Conservation (phyloP, 768 basidiomycete species). For the Strobilomyces dryophilus region DNA sequence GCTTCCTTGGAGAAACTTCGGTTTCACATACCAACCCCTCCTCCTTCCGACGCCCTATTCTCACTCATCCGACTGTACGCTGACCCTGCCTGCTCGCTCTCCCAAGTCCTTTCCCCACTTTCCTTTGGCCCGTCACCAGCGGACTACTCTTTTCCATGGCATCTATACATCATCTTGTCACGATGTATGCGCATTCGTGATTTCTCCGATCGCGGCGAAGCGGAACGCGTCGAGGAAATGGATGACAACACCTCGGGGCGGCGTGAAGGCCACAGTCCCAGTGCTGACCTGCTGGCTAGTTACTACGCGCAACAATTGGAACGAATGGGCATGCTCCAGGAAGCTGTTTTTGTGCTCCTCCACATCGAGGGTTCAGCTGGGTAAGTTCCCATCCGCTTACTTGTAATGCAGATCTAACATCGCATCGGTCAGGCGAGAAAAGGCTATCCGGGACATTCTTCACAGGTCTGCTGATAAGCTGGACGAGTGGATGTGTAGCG, state of each 20-base stretch:
- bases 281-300: constrained; percentile 77
- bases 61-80: constrained; percentile 76
- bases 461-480: constrained; percentile 60
- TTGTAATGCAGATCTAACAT: constrained; percentile 5
- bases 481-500: constrained; percentile 71
- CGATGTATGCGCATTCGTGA: constrained; percentile 80
- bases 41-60: constrained; percentile 69
- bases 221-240: constrained; percentile 33
- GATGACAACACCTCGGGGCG: constrained; percentile 41
- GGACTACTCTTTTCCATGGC: constrained; percentile 90
- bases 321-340: constrained; percentile 71
- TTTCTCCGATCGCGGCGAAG: constrained; percentile 74
- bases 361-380: constrained; percentile 79
- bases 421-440: constrained; percentile 61
- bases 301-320: constrained; percentile 89
- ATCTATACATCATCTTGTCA: constrained; percentile 84
- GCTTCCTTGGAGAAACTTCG: constrained; percentile 20
- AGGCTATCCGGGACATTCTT: constrained; percentile 78
- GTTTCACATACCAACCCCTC: constrained; percentile 43
- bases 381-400: constrained; percentile 41
- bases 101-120: constrained; percentile 62
- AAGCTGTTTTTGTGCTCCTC: constrained; percentile 84
- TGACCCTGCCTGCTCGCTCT: constrained; percentile 67
- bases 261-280: constrained; percentile 75
- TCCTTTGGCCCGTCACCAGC: constrained; percentile 71